Base-by-base conservation (phyloP, 2,329 filamentous ascomycete species). In the Epichloe coenophiala region DNA sequence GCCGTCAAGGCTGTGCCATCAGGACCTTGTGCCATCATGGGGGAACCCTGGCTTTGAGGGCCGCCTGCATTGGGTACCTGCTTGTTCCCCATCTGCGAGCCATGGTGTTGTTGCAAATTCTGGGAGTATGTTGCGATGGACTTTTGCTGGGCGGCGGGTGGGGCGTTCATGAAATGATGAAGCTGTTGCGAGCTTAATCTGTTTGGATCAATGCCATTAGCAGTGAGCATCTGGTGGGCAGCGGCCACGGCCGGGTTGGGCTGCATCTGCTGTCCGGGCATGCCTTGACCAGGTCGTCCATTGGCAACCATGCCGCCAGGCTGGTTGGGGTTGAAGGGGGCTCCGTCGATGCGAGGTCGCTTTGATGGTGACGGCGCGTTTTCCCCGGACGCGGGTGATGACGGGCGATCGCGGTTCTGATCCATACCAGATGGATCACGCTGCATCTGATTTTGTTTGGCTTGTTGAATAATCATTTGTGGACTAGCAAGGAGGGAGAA, bases 341-440 rank as follows among this genome's bases (percentile, higher is more conserved):
- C 75, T 60, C 80, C 79, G 61, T 84, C 82, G 54, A 95, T 78
- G 51, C 90, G 86, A 52, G 83, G 87, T 61, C 90, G 80, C 72
- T 97, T 97, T 55, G 86, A 91, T 2, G 91, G 91, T 35, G 91
- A 97, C 4, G 89, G 88, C 27, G 88, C 89, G 61, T 93, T 93
- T 49, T 96, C 90, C 50, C 82, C 83, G 38, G 84, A 84, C 47
- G 83, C 81, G 7, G 91, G 91, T 36, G 91, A 95, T 52, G 84
- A 82, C 27, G 88, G 84, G 53, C 89, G 81, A 56, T 84, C 82
- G 53, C 85, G 86, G 67, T 84, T 88, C 66, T 85, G 84, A 60
- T 95, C 88, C 78, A 93, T 88, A 55, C 84, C 83, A 15, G 88
- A 91, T 49, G 87, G 86, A 60, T 95, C 88, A 53, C 88, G 78